These are phyloP conservation scores for Ogataea saltuana DNA, from an alignment of 805 yeast genomes.

Conservation along the genomic window DNA sequence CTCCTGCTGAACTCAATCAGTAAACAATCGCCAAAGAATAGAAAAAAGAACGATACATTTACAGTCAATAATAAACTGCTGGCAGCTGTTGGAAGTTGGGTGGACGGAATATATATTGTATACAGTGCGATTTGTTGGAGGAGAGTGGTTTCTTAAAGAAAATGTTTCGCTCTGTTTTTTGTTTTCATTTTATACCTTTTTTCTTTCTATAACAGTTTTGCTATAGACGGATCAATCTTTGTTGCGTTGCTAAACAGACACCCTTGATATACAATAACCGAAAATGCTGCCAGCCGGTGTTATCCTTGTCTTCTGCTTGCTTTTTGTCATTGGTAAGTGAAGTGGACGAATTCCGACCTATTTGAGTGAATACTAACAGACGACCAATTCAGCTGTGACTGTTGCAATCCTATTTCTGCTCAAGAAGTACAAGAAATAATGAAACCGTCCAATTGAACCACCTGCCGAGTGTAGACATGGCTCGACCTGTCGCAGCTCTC, in stretches of 20 bases:
- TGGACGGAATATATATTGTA: conserved; percentile 8
- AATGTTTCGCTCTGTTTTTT: conserved; percentile 11
- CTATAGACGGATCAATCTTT: conserved; percentile 10
- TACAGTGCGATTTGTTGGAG: conserved; percentile 2
- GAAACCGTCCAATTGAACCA: conserved; percentile 6
- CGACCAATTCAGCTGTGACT: conserved; percentile 29
- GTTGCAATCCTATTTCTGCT: conserved; percentile 32
- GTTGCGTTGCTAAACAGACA: conserved; percentile 8
- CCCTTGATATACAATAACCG: conserved; percentile 6
- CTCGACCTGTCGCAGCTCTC: background rate
- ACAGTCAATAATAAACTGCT: conserved; percentile 6
- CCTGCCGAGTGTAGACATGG: background rate
- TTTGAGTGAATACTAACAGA: background rate
- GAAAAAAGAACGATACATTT: conserved; percentile 5
- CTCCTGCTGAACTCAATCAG: background rate
- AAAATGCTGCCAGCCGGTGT: conserved; percentile 66
- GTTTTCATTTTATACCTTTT: conserved; percentile 12
- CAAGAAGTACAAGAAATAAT: conserved; percentile 38
- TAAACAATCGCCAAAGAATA: background rate
- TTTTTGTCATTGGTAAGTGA: conserved; percentile 46
- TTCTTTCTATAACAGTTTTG: conserved; percentile 9
- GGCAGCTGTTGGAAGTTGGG: conserved; percentile 5
- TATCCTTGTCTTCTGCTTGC: conserved; percentile 57
- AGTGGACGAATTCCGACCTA: background rate
- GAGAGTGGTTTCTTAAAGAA: conserved; percentile 8